Conservation (phyloP, 495 filamentous ascomycete species). For the Tricharina praecox region DNA sequence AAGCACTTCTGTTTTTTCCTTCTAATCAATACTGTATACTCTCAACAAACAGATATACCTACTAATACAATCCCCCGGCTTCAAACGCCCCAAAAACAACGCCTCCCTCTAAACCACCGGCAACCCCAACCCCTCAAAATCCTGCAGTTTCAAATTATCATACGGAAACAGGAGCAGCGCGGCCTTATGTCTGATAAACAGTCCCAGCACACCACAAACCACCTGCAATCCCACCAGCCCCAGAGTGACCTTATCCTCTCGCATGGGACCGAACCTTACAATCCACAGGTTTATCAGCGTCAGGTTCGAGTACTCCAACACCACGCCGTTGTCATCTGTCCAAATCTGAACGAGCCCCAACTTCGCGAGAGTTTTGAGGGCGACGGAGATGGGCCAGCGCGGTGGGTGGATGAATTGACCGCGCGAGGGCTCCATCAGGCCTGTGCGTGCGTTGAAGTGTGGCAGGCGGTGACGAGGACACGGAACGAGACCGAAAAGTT, state of each 20-base stretch:
- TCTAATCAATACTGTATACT: too few species aligned
- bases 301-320: constrained; percentile 72
- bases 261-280: constrained; percentile 84
- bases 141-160: constrained; percentile 45
- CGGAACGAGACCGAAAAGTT: constrained; percentile 73
- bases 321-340: constrained; percentile 44
- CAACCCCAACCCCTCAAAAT: constrained; percentile 3
- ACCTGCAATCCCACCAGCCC: constrained; percentile 61
- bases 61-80: too few species aligned
- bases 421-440: constrained; percentile 65
- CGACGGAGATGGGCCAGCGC: constrained; percentile 38
- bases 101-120: neutral
- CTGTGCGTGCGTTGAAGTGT: constrained; percentile 66
- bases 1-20: too few species aligned
- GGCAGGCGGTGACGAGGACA: constrained; percentile 87
- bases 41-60: too few species aligned
- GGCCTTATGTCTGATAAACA: constrained; percentile 70
- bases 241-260: constrained; percentile 63
- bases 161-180: constrained; percentile 69
- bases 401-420: constrained; percentile 66
- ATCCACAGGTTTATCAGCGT: constrained; percentile 92
- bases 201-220: constrained; percentile 54
- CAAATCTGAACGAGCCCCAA: constrained; percentile 44
- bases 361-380: constrained; percentile 45
- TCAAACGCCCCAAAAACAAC: too few species aligned